Evolutionary conservation across 1,139 yeast genomes (phyloP), one percentile per base, ranked within the genome.

Genomic region (Geotrichum bryndzae): DNA sequence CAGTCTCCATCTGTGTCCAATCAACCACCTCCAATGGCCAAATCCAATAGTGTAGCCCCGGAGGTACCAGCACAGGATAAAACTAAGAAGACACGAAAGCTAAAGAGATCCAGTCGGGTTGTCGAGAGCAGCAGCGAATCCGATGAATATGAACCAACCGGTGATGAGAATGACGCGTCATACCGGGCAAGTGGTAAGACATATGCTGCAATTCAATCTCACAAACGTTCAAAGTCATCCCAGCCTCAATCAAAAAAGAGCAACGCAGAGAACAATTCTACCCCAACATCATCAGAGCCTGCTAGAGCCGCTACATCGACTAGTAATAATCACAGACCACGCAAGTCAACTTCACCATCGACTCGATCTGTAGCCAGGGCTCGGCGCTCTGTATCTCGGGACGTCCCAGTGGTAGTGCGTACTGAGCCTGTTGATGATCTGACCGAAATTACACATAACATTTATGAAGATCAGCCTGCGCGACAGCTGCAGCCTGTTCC

Each of bases 381-480:
- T 13, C 46, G n/a, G n/a, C 46, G 46, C 46, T 41, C 46, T 15
- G 46, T 6, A 13, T 41, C 46, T 6, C 46, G n/a, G 7, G 18
- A 41, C n/a, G 46, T n/a, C 3, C 46, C 46, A 41, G 46, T 41
- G 13, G n/a, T 41, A 22, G 22, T 41, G n/a, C 46, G n/a, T 18
- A 15, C 18, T 41, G 46, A 15, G 18, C 46, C 15, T 41, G n/a
- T 5, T 41, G 46, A 41, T 38, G 57, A 46, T 46, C 33, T 58
- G 11, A 38, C 55, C 7, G 61, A 58, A 58, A 58, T 58, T 8
- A 23, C 61, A 38, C 51, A 58, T 33, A 45, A 54, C 10, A 54
- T 23, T 25, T 58, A 54, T 50, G 58, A 58, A 25, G 54, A 51
- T 6, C 61, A 48, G 46, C 53, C 61, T 52, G 15, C 31, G 3